A percentile compares a stretch with the other conserved stretches of the same genome.
phyloP scores from a whole-genome alignment of 805 yeast species.

The Lipomyces spencermartinsiae region DNA sequence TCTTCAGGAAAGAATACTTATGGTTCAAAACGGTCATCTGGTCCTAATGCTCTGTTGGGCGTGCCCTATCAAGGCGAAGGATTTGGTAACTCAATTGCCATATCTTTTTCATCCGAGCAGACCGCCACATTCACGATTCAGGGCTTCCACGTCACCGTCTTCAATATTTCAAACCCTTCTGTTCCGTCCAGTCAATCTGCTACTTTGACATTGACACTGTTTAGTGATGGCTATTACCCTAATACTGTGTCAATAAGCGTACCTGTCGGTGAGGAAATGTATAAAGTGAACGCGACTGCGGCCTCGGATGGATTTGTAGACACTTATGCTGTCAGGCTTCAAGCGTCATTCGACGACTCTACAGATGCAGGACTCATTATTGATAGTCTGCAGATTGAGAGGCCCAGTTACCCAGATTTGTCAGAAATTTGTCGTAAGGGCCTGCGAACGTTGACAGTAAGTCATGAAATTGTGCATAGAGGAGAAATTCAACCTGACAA shows the following conservation, averaged over 20 bases:
- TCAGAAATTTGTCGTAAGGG: neutral
- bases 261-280: constrained; percentile 2
- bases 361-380: neutral
- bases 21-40: constrained; percentile 5
- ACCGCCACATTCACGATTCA: constrained; percentile 9
- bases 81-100: neutral
- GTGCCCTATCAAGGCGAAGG: constrained; percentile 10
- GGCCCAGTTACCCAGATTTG: neutral
- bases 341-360: neutral
- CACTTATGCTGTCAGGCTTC: neutral
- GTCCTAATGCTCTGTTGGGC: constrained; percentile 5
- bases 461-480: neutral
- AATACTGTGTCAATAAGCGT: too few species aligned
- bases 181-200: neutral
- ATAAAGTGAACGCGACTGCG: constrained; percentile 5
- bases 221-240: too few species aligned
- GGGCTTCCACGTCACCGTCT: constrained; percentile 6
- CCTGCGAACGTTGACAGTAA: neutral
- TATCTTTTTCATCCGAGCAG: constrained; percentile 12
- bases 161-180: constrained; percentile 2
- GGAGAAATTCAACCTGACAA: neutral
- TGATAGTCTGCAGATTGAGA: neutral
- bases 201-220: neutral
- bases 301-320: neutral
- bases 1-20: neutral